Percentiles rank a stretch among this genome's conserved stretches.
These are phyloP conservation scores for Withania somnifera DNA, from an alignment of 305 asterid species.

Conservation along the genomic window DNA sequence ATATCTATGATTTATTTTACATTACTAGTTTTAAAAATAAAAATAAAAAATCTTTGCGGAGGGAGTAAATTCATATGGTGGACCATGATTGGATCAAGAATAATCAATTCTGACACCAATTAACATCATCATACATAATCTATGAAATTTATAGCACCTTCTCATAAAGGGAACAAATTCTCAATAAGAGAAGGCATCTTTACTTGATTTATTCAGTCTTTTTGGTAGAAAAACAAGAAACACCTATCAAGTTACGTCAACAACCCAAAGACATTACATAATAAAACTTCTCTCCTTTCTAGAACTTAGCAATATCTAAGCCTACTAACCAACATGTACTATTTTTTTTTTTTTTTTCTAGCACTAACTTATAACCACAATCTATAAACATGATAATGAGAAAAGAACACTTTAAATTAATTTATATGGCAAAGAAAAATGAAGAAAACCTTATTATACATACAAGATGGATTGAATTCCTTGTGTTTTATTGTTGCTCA, in stretches of 20 bases:
- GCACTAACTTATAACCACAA: slow-evolving; percentile 22
- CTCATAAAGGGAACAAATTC: background rate
- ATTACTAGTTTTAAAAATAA: too few species aligned
- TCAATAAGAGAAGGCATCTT: slow-evolving; percentile 8
- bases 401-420: background rate
- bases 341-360: slow-evolving; percentile 21
- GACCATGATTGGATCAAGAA: background rate
- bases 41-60: too few species aligned
- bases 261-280: slow-evolving; percentile 23
- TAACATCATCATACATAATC: background rate
- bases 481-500: slow-evolving; percentile 4
- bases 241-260: slow-evolving; percentile 40
- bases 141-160: background rate
- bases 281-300: background rate
- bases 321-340: slow-evolving; percentile 22
- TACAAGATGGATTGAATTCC: slow-evolving; percentile 19
- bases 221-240: slow-evolving; percentile 14
- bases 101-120: background rate
- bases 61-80: background rate
- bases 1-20: too few species aligned
- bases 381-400: slow-evolving; percentile 30
- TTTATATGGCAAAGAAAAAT: background rate
- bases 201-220: slow-evolving; percentile 18
- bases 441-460: background rate
- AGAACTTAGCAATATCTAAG: background rate